These are phyloP conservation scores for Buddleja alternifolia DNA, from an alignment of 257 asterid species.

Conservation along the genomic window DNA sequence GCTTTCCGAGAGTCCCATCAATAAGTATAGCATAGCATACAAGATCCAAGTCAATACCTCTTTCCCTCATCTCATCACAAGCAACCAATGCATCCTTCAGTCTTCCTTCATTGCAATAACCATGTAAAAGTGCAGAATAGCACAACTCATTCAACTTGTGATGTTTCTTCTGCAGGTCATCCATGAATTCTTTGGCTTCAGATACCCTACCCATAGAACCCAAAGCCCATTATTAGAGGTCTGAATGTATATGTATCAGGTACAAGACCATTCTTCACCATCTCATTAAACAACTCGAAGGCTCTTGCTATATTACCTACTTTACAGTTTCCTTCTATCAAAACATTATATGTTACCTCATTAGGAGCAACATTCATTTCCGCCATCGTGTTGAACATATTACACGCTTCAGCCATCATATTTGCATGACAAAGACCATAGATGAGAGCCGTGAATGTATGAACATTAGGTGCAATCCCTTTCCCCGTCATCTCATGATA, in stretches of 20 bases:
- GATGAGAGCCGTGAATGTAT: slow-evolving; percentile 71
- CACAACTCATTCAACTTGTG: slow-evolving; percentile 71
- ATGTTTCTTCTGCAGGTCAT: slow-evolving; percentile 52
- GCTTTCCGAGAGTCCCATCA: slow-evolving; percentile 50
- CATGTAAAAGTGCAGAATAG: slow-evolving; percentile 75
- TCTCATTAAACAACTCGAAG: slow-evolving; percentile 72
- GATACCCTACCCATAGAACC: slow-evolving; percentile 56
- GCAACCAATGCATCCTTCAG: slow-evolving; percentile 62
- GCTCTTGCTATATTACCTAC: slow-evolving; percentile 57
- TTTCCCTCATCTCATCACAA: slow-evolving; percentile 55
- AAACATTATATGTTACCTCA: slow-evolving; percentile 79
- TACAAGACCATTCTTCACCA: slow-evolving; percentile 64
- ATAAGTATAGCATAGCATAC: slow-evolving; percentile 73
- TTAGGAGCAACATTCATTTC: slow-evolving; percentile 63
- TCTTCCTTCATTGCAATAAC: slow-evolving; percentile 70
- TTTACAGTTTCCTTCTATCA: slow-evolving; percentile 79
- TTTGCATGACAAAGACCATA: slow-evolving; percentile 68
- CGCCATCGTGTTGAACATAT: slow-evolving; percentile 54
- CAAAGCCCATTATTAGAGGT: slow-evolving; percentile 76
- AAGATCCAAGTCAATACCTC: slow-evolving; percentile 70
- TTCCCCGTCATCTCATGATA: slow-evolving; percentile 84
- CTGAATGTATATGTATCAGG: slow-evolving; percentile 88
- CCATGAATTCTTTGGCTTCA: slow-evolving; percentile 67
- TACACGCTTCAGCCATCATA: slow-evolving; percentile 65
- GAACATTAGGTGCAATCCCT: slow-evolving; percentile 76